Evolutionary conservation across 768 basidiomycete genomes (phyloP).

Genomic region (Paxillus ammoniavirescens): DNA sequence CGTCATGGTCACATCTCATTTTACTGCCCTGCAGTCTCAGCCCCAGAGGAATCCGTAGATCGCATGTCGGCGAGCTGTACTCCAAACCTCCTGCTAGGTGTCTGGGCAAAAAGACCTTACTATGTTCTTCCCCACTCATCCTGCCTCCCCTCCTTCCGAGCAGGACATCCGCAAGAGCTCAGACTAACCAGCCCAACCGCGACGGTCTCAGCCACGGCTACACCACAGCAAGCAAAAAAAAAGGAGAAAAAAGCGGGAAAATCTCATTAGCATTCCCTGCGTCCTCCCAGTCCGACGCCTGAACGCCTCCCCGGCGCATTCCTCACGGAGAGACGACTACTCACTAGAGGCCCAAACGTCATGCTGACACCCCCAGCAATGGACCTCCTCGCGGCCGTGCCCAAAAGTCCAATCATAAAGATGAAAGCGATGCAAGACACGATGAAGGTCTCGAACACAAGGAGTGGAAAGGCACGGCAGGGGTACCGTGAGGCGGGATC

Average conservation of each 20-base stretch:
- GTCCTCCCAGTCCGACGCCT: too few relatives aligned
- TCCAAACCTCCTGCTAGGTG: neutral
- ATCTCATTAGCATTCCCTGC: neutral
- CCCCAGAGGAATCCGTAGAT: too few relatives aligned
- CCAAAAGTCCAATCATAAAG: conserved; percentile 8
- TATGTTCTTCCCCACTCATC: neutral
- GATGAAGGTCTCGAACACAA: neutral
- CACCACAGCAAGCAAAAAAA: neutral
- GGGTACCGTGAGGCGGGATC: neutral
- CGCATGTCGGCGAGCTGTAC: neutral
- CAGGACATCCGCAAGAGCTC: neutral
- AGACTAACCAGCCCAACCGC: neutral
- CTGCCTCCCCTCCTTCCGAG: neutral
- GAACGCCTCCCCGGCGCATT: neutral
- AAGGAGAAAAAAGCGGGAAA: neutral
- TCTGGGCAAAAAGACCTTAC: neutral
- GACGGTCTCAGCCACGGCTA: conserved; percentile 7
- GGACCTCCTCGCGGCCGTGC: conserved; percentile 9
- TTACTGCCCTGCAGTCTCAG: too few relatives aligned
- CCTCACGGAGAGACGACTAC: neutral
- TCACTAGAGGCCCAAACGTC: conserved; percentile 14
- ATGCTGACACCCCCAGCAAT: neutral
- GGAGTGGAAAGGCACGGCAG: neutral
- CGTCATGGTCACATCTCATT: too few relatives aligned
- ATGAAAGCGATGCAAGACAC: conserved; percentile 23